Evolutionary conservation across 176 grass and related monocot species (phyloP), one percentile per base, ranked within the genome.

Genomic region (Carex myosuroides): DNA sequence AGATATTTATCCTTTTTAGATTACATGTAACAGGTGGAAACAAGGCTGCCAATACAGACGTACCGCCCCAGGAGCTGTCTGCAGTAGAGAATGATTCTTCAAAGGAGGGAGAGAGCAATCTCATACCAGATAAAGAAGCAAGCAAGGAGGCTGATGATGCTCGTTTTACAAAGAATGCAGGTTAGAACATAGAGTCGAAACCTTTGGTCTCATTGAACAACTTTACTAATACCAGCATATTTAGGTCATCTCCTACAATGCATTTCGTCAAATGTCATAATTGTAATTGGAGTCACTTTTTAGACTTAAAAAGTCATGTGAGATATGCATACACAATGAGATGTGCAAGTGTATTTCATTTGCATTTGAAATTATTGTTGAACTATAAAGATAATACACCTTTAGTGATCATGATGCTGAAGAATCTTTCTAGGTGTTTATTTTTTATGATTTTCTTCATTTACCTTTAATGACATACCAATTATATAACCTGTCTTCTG

Each of bases 11-110:
- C 5, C 10, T 56, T 56, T 14, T 32, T 17, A 54, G 13, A 77
- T 56, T 53, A 16, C 50, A 77, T 77, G 48, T 77, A 30, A 56
- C 73, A 77, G 73, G 48, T 77, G 73, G 24, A 77, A 52, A 77
- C 32, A 57, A 32, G 24, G 22, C 20, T 8, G 48, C 50, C 50
- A 29, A 50, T 55, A 57, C 22, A 33, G 73, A 55, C 3, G 2
- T 55, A 24, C 12, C 2, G 0, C 22, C 3, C 73, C 73, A 77
- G n/a, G 73, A 30, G 50, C 24, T 17, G 22, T 69, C 65, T 69
- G 13, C 65, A 17, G 22, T 32, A 56, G 50, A 56, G 48, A 77
- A 56, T 77, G 50, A 16, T 55, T 55, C 52, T 56, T 32, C 50
- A 26, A 77, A 77, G 56, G 50, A 29, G 48, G 46, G 73, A 56